Percentiles rank a stretch among this genome's conserved stretches.
Conservation (phyloP, 2,329 filamentous ascomycete genomes). For the Sporothrix sp. region DNA sequence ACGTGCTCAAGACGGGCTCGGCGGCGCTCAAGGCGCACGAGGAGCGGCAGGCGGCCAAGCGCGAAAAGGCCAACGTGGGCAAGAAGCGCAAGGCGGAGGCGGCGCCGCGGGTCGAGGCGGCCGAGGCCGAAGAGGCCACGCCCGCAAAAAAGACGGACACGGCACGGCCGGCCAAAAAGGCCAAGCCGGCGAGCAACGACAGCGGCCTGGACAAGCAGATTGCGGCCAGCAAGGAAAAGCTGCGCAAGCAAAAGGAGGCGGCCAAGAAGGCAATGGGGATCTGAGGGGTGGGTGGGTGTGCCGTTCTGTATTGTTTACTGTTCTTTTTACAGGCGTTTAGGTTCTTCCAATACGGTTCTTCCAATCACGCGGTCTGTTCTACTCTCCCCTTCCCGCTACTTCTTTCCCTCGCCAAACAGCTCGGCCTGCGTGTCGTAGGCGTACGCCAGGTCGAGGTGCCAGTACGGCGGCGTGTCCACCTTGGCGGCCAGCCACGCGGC, state of each 20-base stretch:
- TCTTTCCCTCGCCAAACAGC: constrained; percentile 42
- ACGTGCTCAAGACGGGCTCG: constrained; percentile 52
- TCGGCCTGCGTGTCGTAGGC: constrained; percentile 54
- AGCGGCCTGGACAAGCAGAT: constrained; percentile 48
- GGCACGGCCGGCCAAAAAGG: constrained; percentile 42
- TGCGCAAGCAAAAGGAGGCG: constrained; percentile 50
- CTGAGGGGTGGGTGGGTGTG: background rate
- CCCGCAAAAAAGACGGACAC: constrained; percentile 42
- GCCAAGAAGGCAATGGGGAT: constrained; percentile 31
- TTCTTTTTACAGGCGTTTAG: background rate
- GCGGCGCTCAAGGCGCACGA: constrained; percentile 37
- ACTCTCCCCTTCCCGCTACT: constrained; percentile 28
- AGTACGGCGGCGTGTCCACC: constrained; percentile 41
- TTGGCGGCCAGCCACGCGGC: constrained; percentile 65
- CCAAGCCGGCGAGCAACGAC: constrained; percentile 37
- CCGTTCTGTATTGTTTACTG: background rate
- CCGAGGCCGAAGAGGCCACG: constrained; percentile 34
- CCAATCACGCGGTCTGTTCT: too few relatives aligned
- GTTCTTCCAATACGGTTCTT: background rate
- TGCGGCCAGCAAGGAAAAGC: constrained; percentile 45
- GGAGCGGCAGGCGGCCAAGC: constrained; percentile 24
- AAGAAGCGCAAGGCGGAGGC: constrained; percentile 50
- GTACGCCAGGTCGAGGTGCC: constrained; percentile 54
- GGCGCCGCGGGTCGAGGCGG: constrained; percentile 20
- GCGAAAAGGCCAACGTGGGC: constrained; percentile 47